These are phyloP conservation scores for Serendipita sp. DNA, from an alignment of 768 basidiomycete species.

Conservation along the genomic window DNA sequence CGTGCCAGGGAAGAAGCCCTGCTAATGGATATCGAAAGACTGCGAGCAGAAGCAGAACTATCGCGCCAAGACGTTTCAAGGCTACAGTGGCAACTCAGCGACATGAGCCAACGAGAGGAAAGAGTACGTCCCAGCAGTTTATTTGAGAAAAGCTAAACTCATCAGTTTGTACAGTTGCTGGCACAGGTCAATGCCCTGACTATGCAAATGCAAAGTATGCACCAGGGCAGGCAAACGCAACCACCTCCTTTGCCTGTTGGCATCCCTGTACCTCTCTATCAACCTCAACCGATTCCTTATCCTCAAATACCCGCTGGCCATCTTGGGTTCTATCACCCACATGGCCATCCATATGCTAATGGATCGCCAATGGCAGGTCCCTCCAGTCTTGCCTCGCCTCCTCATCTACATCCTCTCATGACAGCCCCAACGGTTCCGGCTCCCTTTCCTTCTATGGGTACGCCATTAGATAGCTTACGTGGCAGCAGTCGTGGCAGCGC, in stretches of 20 bases:
- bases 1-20: not conserved
- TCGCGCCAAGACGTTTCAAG: not conserved
- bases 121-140: not conserved
- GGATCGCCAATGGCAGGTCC: not conserved
- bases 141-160: not conserved
- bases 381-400: not conserved
- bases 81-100: not conserved
- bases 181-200: not conserved
- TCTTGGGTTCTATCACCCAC: not conserved
- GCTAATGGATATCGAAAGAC: not conserved
- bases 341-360: not conserved
- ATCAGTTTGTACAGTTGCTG: not conserved
- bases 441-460: not conserved
- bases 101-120: constrained; percentile 4
- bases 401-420: not conserved
- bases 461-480: not conserved
- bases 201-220: not conserved
- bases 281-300: not conserved
- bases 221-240: not conserved
- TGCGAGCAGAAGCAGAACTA: not conserved
- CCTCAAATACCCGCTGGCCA: not conserved
- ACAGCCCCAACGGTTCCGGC: not conserved
- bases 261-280: constrained; percentile 2
- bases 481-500: not conserved
- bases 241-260: not conserved